Evolutionary conservation across 768 basidiomycete species (phyloP).

Genomic region (Leccinum variicolor): DNA sequence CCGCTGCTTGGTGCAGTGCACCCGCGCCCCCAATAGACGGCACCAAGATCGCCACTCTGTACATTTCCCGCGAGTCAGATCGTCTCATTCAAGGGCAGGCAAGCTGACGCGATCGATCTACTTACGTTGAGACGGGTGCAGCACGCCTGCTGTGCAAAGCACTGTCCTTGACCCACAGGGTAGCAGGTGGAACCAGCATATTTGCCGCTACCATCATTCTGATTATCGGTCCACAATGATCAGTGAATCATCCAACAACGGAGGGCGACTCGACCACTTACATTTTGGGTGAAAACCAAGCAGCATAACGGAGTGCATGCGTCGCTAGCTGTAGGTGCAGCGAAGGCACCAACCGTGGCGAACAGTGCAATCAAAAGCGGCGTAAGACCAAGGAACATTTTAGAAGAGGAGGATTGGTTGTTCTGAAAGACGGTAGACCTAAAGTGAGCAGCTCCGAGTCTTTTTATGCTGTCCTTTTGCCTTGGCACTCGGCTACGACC

Average conservation of each 20-base stretch:
- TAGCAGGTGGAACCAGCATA: too few relatives aligned
- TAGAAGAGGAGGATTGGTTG: too few relatives aligned
- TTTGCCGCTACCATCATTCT: too few relatives aligned
- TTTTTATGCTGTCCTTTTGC: too few relatives aligned
- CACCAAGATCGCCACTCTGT: background rate
- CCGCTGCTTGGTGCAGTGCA: too few relatives aligned
- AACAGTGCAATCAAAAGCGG: background rate
- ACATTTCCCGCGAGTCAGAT: background rate
- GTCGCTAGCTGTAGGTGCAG: background rate
- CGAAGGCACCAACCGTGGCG: background rate
- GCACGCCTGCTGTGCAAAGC: too few relatives aligned
- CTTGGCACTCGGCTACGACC: too few relatives aligned
- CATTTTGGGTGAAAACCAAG: background rate
- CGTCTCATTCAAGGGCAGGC: background rate
- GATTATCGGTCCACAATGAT: background rate
- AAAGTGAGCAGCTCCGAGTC: too few relatives aligned
- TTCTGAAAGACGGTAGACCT: too few relatives aligned
- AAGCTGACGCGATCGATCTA: background rate
- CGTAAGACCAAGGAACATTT: too few relatives aligned
- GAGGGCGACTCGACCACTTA: background rate
- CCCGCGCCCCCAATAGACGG: too few relatives aligned
- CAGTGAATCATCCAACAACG: background rate
- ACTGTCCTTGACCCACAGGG: too few relatives aligned
- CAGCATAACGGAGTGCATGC: background rate
- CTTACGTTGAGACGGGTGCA: constrained; percentile 1